Evolutionary conservation across 306 rosid species (phyloP), one percentile per base, ranked within the genome.

Genomic region (Hippophae tibetana): DNA sequence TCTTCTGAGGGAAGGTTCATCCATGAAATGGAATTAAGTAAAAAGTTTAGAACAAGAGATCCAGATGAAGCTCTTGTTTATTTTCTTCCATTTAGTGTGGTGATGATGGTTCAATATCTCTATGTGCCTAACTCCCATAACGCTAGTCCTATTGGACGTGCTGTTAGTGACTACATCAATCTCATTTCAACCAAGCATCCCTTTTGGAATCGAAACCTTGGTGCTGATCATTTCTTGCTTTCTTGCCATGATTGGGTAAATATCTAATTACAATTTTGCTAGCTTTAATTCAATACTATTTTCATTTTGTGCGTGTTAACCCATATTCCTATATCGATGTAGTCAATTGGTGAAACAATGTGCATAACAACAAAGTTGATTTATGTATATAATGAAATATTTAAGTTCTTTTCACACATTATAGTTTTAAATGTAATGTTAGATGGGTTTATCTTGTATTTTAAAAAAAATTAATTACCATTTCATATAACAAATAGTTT

Each of bases 231-330:
- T 62, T 69, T 75, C 13, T 68, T 79, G 76, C 66, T 79, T 58
- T 79, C 84, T 14, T 79, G 84, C 54, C 81, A 79, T 43, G 78
- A 75, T 54, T 79, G 81, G 81, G 81, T 72, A 72, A 58, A 53
- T n/a, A 6, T 23, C 56, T 9, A 1, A 3, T 27, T 27, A 10
- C 3, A 52, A 52, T 5, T n/a, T 7, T 18, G 23, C 23, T 5
- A 13, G 14, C 25, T 3, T 23, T 52, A 52, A 50, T 62, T 50
- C 2, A 51, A 18, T 18, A 18, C 23, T 18, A 1, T 18, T 18
- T 18, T 18, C 23, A 18, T 18, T 18, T 18, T 18, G 23, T 18
- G 23, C 1, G 23, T 18, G 23, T 18, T 18, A 18, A 18, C 23
- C 23, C 23, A 18, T 18, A 18, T 18, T 18, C 18, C 18, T 18